Evolutionary conservation across 495 filamentous ascomycete species (phyloP).

Genomic region (Penicillium odoratum): DNA sequence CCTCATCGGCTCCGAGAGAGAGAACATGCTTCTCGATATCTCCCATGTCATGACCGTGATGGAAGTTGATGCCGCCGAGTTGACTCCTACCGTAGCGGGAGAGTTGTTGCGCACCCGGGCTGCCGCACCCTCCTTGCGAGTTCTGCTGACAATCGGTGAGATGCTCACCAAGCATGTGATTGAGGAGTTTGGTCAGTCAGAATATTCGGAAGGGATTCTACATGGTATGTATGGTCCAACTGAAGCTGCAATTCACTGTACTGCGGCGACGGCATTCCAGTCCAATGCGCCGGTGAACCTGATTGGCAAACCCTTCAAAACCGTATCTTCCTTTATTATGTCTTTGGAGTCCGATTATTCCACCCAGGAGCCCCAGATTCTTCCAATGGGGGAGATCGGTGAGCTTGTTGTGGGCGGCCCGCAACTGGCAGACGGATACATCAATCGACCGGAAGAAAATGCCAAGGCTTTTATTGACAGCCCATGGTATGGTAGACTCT

Average conservation of each 20-base stretch:
- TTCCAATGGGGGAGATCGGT: slow-evolving; percentile 72
- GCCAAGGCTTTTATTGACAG: slow-evolving; percentile 62
- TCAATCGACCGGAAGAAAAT: slow-evolving; percentile 75
- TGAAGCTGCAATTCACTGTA: slow-evolving; percentile 80
- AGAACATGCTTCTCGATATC: slow-evolving; percentile 67
- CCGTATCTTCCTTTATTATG: slow-evolving; percentile 73
- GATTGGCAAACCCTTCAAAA: slow-evolving; percentile 72
- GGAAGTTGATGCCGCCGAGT: slow-evolving; percentile 74
- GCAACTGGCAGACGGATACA: slow-evolving; percentile 76
- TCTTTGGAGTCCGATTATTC: slow-evolving; percentile 32
- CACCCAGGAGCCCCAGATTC: slow-evolving; percentile 40
- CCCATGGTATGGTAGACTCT: slow-evolving; percentile 56
- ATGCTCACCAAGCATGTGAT: slow-evolving; percentile 76
- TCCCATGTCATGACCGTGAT: slow-evolving; percentile 60
- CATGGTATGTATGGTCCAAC: slow-evolving; percentile 90
- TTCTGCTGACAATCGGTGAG: slow-evolving; percentile 82
- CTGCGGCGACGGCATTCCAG: slow-evolving; percentile 50
- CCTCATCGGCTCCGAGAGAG: slow-evolving; percentile 65
- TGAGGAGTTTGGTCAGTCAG: slow-evolving; percentile 63
- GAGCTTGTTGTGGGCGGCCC: slow-evolving; percentile 78
- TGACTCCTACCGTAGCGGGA: slow-evolving; percentile 78
- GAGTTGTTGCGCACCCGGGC: slow-evolving; percentile 62
- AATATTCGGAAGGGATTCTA: slow-evolving; percentile 50
- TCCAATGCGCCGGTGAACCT: slow-evolving; percentile 54
- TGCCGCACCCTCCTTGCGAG: slow-evolving; percentile 58